Evolutionary conservation across 192 early-diverging fungal genomes (phyloP), one percentile per base, ranked within the genome.

Genomic region (Gamsiella multidivaricata): DNA sequence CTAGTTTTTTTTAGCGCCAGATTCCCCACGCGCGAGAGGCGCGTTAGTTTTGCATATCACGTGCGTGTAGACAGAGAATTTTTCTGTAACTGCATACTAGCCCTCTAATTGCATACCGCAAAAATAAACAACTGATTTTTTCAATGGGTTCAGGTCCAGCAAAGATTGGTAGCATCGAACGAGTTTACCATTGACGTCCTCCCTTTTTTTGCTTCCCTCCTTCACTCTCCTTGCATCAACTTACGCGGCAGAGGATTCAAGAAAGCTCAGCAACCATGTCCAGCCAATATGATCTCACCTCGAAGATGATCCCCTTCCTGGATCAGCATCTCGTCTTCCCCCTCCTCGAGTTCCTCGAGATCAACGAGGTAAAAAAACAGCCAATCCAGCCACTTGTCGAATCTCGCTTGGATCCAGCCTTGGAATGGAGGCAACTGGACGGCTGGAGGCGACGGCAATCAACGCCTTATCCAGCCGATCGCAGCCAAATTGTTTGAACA

Each of bases 271-370:
- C 28, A 57, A n/a, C 20, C 65, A 88, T 84, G 82, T 66, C 82
- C 28, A 81, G 91, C 60, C 82, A 88, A 54, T 86, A 94, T 85
- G 94, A 95, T 84, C 82, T 94, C 80, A 95, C 91, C 20, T 65
- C 86, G 69, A 88, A 85, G 61, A 91, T 95, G 90, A 90, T 93
- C 69, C 87, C 90, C n/a, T 92, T 87, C 82, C 85, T 92, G 92
- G 94, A 98, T 88, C 90, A 93, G 63, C 96, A 98, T 83, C 91
- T 98, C 79, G 92, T 94, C 57, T 91, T 93, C 67, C 95, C 95
- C 20, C 85, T 98, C 56, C 82, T 98, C 50, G 92, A 96, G 73
- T 98, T 98, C 81, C 83, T 97, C 58, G 86, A 89, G 55, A 83
- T 89, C 58, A 89, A 94, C 59, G 87, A 95, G 85, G 91, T 90